Percentiles rank a stretch among this genome's conserved stretches.
Evolutionary conservation across 225 moss, liverwort and hornwort genomes (phyloP).

Genomic region (Physcomitrellopsis africana): DNA sequence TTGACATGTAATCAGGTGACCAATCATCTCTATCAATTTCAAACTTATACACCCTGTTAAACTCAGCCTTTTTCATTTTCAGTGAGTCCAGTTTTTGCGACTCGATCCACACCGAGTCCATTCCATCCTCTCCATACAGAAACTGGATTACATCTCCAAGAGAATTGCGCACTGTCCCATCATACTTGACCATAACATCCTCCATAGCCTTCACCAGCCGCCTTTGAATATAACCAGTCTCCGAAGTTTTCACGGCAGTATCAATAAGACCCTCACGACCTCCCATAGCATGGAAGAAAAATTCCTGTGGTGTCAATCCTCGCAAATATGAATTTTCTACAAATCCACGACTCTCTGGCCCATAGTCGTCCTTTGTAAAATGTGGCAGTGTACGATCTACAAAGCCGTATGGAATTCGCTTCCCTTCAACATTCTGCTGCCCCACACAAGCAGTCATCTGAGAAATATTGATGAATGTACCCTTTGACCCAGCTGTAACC

Average conservation of each 20-base stretch:
- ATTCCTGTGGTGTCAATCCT: slow-evolving; percentile 72
- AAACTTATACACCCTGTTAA: slow-evolving; percentile 66
- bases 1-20: slow-evolving; percentile 77
- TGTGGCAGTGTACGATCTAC: slow-evolving; percentile 76
- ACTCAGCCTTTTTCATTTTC: slow-evolving; percentile 71
- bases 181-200: slow-evolving; percentile 82
- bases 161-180: slow-evolving; percentile 75
- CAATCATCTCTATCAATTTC: slow-evolving; percentile 72
- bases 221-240: slow-evolving; percentile 77
- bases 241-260: slow-evolving; percentile 75
- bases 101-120: slow-evolving; percentile 86
- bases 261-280: slow-evolving; percentile 77
- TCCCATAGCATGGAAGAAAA: slow-evolving; percentile 89
- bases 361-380: slow-evolving; percentile 89
- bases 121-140: slow-evolving; percentile 74
- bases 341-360: slow-evolving; percentile 79
- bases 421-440: slow-evolving; percentile 80
- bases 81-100: slow-evolving; percentile 66
- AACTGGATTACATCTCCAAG: slow-evolving; percentile 78
- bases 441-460: slow-evolving; percentile 85
- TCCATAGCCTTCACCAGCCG: slow-evolving; percentile 82
- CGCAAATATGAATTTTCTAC: slow-evolving; percentile 72
- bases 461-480: slow-evolving; percentile 76
- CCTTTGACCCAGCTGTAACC: slow-evolving; percentile 80
- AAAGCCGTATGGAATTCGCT: slow-evolving; percentile 73